Percentiles rank a stretch among this genome's conserved stretches.
Evolutionary conservation across 1,139 yeast species (phyloP).

Genomic region (Hyphopichia fennica): DNA sequence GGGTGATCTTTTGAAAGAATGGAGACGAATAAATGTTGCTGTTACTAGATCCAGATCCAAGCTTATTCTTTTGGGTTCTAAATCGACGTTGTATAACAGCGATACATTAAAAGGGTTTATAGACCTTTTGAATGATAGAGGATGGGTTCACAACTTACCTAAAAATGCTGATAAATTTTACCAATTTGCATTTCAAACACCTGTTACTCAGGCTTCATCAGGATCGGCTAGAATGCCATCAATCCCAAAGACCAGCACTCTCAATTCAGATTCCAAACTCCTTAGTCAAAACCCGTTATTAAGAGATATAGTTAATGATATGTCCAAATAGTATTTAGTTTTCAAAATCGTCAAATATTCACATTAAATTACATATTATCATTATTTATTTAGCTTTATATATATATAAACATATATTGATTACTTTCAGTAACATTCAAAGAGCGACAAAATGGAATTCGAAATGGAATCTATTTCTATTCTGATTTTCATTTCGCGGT

Average conservation of each 20-base stretch:
- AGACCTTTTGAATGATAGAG: constrained; percentile 52
- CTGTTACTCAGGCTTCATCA: neutral
- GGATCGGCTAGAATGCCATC: neutral
- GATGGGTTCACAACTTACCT: constrained; percentile 67
- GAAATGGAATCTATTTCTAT: constrained; percentile 24
- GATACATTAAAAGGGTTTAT: constrained; percentile 63
- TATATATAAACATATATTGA: neutral
- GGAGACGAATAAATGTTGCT: constrained; percentile 93
- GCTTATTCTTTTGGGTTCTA: constrained; percentile 79
- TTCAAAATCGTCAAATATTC: neutral
- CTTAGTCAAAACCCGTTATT: constrained; percentile 21
- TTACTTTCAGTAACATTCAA: constrained; percentile 7
- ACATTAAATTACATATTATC: neutral
- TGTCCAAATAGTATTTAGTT: constrained; percentile 1
- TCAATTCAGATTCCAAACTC: constrained; percentile 10
- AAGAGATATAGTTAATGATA: constrained; percentile 24
- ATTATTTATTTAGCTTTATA: neutral
- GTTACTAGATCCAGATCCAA: constrained; percentile 88
- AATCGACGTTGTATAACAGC: constrained; percentile 56
- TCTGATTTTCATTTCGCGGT: constrained; percentile 11
- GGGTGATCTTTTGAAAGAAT: constrained; percentile 80
- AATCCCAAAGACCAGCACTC: neutral
- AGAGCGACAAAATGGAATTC: constrained; percentile 43
- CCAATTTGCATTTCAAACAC: constrained; percentile 11
- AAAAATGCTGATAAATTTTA: constrained; percentile 40